Evolutionary conservation across 805 yeast species (phyloP), one percentile per base, ranked within the genome.

Genomic region (Suhomyces xylopsoci): DNA sequence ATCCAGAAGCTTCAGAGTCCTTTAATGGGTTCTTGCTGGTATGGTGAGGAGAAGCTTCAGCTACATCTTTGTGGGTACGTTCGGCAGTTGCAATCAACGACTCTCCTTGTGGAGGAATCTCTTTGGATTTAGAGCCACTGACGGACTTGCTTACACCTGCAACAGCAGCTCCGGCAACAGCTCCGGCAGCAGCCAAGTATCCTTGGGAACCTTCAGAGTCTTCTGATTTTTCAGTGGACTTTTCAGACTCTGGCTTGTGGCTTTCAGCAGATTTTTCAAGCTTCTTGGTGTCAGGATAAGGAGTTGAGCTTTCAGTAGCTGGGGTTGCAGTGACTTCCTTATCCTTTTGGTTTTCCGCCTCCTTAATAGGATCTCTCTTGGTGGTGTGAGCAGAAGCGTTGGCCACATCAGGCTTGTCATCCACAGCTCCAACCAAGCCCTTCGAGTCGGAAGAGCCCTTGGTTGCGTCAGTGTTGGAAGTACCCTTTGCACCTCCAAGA

Each of bases 61-160:
- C 47, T 8, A 60, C 63, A 41, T 61, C 63, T 15, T 54, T 59
- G 47, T 40, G 52, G 9, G 57, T 38, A 17, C 52, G 50, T 40
- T 58, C 67, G 7, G 64, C 67, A 15, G 58, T 55, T 10, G 49
- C 63, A 20, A 63, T 61, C 50, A 64, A 56, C 7, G 63, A 59
- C 20, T 61, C 59, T 22, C 54, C 57, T 36, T 38, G 47, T 14
- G 47, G 40, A 9, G 47, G 47, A 34, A 44, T 34, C 7, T 32
- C 45, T 7, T 26, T 28, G 20, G 25, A 20, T 15, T 34, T 36
- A 15, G 30, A 19, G 24, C 45, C 50, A 32, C 24, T 15, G 3
- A 47, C 34, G 1, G 50, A 32, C 17, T 19, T 14, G 20, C 52
- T 22, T 12, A 22, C 49, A 6, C 66, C 64, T 34, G 48, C 17